Evolutionary conservation across 2,329 filamentous ascomycete genomes (phyloP).

Genomic region (Penicillium polonicum): DNA sequence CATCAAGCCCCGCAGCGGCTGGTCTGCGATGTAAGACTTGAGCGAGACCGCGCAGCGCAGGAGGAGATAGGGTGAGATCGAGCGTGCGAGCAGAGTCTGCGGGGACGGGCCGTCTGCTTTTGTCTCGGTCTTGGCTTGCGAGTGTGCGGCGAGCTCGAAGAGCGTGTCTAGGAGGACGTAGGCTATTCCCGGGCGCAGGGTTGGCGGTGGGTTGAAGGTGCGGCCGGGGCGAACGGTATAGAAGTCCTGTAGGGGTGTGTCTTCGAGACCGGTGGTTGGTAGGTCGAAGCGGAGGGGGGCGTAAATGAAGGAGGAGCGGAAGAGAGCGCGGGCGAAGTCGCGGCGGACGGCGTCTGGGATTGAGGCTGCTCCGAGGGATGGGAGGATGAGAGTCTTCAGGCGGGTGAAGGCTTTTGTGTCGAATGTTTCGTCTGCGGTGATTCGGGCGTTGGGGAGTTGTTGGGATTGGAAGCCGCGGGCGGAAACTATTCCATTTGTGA

Average conservation of each 20-base stretch:
- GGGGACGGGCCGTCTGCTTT: slow-evolving; percentile 2
- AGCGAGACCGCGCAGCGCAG: slow-evolving; percentile 76
- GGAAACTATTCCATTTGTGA: slow-evolving; percentile 67
- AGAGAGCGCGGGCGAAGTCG: slow-evolving; percentile 72
- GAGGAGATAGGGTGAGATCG: slow-evolving; percentile 77
- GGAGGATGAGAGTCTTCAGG: slow-evolving; percentile 68
- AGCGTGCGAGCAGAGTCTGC: slow-evolving; percentile 66
- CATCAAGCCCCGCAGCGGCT: slow-evolving; percentile 83
- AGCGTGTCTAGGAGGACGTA: slow-evolving; percentile 81
- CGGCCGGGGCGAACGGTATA: slow-evolving; percentile 67
- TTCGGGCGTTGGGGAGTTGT: slow-evolving; percentile 42
- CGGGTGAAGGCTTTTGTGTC: slow-evolving; percentile 73
- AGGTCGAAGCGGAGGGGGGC: slow-evolving; percentile 62
- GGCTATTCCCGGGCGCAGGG: slow-evolving; percentile 67
- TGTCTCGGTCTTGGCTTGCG: slow-evolving; percentile 38
- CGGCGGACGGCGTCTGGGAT: slow-evolving; percentile 68
- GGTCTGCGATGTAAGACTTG: slow-evolving; percentile 85
- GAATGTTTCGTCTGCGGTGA: slow-evolving; percentile 71
- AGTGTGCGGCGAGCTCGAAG: slow-evolving; percentile 62
- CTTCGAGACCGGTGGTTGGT: slow-evolving; percentile 44
- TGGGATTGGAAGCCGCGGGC: slow-evolving; percentile 57
- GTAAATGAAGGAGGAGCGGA: slow-evolving; percentile 80
- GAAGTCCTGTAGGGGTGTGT: slow-evolving; percentile 59
- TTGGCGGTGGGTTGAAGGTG: slow-evolving; percentile 67
- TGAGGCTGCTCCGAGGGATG: slow-evolving; percentile 63